These are phyloP conservation scores for Cokeromyces recurvatus DNA, from an alignment of 371 early-diverging fungal genomes.

Conservation along the genomic window DNA sequence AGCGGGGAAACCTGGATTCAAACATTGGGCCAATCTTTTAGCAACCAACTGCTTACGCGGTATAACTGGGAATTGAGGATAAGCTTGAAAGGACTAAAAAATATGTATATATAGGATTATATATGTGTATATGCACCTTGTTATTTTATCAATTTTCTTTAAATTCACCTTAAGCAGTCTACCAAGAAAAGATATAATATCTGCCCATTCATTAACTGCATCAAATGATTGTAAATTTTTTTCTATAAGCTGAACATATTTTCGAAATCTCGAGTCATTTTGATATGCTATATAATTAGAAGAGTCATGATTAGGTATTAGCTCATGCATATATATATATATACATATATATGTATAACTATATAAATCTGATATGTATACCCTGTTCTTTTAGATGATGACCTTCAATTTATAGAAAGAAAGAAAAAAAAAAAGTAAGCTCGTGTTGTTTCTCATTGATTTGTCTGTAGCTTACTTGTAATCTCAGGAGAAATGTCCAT, in stretches of 20 bases:
- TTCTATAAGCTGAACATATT: slow-evolving; percentile 80
- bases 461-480: no score
- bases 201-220: slow-evolving; percentile 93
- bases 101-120: background rate
- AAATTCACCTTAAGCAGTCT: slow-evolving; percentile 69
- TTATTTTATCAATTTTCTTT: background rate
- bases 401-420: no score
- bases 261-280: slow-evolving; percentile 73
- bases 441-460: no score
- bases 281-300: slow-evolving; percentile 9
- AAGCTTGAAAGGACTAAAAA: slow-evolving; percentile 72
- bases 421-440: background rate
- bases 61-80: slow-evolving; percentile 70
- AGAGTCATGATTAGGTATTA: no score
- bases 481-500: slow-evolving; percentile 19
- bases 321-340: background rate
- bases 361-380: background rate
- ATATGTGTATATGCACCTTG: no score
- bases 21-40: slow-evolving; percentile 96
- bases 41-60: slow-evolving; percentile 87
- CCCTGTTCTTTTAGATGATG: slow-evolving; percentile 12
- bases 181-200: slow-evolving; percentile 88
- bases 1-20: slow-evolving; percentile 98
- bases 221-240: slow-evolving; percentile 87
- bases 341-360: background rate